Conservation (phyloP, 2,329 filamentous ascomycete genomes). For the Penicillium fuscoglaucum region DNA sequence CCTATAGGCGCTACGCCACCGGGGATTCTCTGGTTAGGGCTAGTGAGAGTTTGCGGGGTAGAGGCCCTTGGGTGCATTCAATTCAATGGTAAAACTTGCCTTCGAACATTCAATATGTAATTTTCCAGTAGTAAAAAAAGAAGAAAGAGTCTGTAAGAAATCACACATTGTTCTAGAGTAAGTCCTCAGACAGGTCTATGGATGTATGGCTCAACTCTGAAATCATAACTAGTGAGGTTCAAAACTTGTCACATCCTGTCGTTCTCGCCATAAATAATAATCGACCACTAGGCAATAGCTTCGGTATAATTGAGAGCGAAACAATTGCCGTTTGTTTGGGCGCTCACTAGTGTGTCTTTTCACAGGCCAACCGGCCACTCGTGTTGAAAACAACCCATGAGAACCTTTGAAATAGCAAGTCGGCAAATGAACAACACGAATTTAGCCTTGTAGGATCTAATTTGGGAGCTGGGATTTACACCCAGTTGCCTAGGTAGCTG, state of each 20-base stretch:
- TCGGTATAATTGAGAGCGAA: slow-evolving; percentile 15
- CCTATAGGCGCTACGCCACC: slow-evolving; percentile 1
- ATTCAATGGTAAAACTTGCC: neutral
- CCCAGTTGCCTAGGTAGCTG: neutral
- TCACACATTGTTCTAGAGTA: neutral
- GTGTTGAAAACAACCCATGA: neutral
- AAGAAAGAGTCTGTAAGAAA: no score
- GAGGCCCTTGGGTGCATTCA: neutral
- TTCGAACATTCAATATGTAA: neutral
- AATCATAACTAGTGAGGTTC: neutral
- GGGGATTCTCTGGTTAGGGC: slow-evolving; percentile 5
- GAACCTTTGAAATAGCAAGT: neutral
- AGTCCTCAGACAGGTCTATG: neutral
- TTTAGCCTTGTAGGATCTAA: neutral
- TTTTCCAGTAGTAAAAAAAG: neutral
- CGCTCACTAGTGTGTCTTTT: neutral
- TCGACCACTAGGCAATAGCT: neutral
- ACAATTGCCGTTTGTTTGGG: slow-evolving; percentile 4
- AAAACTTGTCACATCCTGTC: neutral
- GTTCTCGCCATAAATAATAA: no score
- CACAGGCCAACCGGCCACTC: neutral
- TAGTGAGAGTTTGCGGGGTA: neutral
- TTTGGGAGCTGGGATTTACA: neutral
- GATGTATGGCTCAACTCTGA: neutral
- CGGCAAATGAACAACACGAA: neutral